Percentiles rank a stretch among this genome's conserved stretches.
Conservation (phyloP, 2,329 filamentous ascomycete genomes). For the Colletotrichum sp. region DNA sequence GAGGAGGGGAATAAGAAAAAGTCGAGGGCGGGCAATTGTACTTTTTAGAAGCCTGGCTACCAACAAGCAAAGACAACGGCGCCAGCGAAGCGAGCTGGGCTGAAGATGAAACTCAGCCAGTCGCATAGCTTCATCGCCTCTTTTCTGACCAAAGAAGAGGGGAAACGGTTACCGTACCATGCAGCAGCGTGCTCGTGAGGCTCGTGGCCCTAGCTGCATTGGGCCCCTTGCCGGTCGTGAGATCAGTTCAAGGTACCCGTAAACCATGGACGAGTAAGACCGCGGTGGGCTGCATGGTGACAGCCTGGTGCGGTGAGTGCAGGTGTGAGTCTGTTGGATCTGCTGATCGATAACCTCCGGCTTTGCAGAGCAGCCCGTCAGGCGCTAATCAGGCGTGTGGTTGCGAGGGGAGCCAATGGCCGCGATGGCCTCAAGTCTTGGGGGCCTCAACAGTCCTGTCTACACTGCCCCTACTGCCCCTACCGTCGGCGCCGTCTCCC, state of each 20-base stretch:
- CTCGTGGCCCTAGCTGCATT: background rate
- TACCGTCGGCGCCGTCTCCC: background rate
- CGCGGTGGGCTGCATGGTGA: background rate
- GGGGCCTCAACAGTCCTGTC: background rate
- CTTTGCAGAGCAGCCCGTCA: background rate
- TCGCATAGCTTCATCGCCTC: slow-evolving; percentile 7
- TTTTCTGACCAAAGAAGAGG: background rate
- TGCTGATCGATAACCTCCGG: slow-evolving; percentile 12
- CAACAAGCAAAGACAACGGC: background rate
- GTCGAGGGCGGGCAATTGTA: background rate
- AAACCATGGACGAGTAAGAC: background rate
- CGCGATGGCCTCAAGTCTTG: slow-evolving; percentile 7
- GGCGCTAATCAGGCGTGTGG: slow-evolving; percentile 2
- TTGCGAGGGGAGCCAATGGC: slow-evolving; percentile 7
- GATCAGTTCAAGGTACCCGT: background rate
- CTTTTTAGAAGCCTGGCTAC: background rate
- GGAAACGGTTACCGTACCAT: background rate
- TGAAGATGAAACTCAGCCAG: slow-evolving; percentile 19
- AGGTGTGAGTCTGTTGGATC: slow-evolving; percentile 6
- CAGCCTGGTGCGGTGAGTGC: background rate
- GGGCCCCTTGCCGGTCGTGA: background rate
- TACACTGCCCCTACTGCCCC: slow-evolving; percentile 1
- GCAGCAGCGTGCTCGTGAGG: slow-evolving; percentile 3
- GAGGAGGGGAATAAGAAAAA: background rate
- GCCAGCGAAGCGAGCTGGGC: slow-evolving; percentile 8